Evolutionary conservation across 306 rosid species (phyloP).

Genomic region (Luffa acutangula): DNA sequence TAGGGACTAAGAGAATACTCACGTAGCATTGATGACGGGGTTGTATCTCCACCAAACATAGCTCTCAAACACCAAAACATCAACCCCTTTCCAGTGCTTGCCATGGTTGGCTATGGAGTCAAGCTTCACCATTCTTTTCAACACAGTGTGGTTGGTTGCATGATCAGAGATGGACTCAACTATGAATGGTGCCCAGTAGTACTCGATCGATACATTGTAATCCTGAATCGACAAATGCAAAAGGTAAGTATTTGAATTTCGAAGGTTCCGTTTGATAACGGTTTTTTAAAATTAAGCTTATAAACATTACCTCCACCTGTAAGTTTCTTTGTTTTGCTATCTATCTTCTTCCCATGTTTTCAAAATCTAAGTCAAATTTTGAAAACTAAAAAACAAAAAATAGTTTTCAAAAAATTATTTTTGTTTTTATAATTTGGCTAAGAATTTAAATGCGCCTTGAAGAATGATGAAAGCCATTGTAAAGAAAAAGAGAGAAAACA

Average conservation of each 20-base stretch:
- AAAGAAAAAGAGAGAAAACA: no score
- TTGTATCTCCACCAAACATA: conserved; percentile 86
- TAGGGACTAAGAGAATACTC: conserved; percentile 2
- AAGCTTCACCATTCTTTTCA: conserved; percentile 55
- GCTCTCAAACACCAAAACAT: conserved; percentile 81
- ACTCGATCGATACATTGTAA: conserved; percentile 67
- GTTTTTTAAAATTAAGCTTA: no score
- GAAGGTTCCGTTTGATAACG: no score
- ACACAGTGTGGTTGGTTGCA: conserved; percentile 73
- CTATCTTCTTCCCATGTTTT: no score
- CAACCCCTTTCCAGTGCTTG: conserved; percentile 76
- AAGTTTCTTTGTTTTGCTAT: no score
- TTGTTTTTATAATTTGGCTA: no score
- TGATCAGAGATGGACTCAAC: conserved; percentile 90
- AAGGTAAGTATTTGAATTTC: background rate
- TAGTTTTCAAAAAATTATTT: no score
- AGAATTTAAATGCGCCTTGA: no score
- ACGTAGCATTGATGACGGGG: conserved; percentile 79
- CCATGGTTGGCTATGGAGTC: conserved; percentile 75
- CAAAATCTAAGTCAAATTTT: no score
- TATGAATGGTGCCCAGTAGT: conserved; percentile 88
- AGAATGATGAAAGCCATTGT: no score
- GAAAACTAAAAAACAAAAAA: no score
- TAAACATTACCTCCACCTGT: no score
- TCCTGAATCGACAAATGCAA: conserved; percentile 25